Evolutionary conservation across 257 asterid species (phyloP), one percentile per base, ranked within the genome.

Genomic region (Salvia rosmarinus): DNA sequence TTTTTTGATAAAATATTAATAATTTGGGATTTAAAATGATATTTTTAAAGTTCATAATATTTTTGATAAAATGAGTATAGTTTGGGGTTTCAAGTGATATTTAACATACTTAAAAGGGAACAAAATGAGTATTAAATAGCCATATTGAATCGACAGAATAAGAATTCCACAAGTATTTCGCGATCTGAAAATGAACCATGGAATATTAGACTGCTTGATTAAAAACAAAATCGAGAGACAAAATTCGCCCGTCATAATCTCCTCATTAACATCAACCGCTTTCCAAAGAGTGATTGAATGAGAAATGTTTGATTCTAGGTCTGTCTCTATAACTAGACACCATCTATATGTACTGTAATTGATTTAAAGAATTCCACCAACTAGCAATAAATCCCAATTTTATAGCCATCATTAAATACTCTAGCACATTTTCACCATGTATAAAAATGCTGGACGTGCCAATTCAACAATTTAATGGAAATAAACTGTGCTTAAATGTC

Each of bases 371-470:
- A 68, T 19, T 11, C 54, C 46, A 68, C 64, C 64, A 14, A 28
- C 58, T 14, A 44, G 20, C 43, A 56, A 6, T 56, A 37, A 14
- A 42, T 19, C 47, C 39, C 52, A 58, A 28, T 67, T 75, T 57
- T 42, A 30, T 44, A 58, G 62, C 51, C 67, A 65, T 64, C 77
- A 72, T 66, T 66, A 23, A 47, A 46, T 46, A 13, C 52, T n/a
- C 2, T 5, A 14, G 0, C 58, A 51, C 32, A 6, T 19, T 51
- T 2, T 19, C 9, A 2, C 19, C 32, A 28, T 4, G 37, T 32
- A 32, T 4, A 3, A 32, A 32, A 32, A 2, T 32, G 37, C 37
- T 32, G 37, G 37, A 32, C 3, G 25, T 51, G 58, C 14, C 12
- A 50, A 51, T 51, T 8, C 0, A 51, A 51, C 14, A 75, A 46